A percentile compares a stretch with the other conserved stretches of the same genome.
Conservation (phyloP, 768 basidiomycete genomes). For the Filobasidium floriforme region DNA sequence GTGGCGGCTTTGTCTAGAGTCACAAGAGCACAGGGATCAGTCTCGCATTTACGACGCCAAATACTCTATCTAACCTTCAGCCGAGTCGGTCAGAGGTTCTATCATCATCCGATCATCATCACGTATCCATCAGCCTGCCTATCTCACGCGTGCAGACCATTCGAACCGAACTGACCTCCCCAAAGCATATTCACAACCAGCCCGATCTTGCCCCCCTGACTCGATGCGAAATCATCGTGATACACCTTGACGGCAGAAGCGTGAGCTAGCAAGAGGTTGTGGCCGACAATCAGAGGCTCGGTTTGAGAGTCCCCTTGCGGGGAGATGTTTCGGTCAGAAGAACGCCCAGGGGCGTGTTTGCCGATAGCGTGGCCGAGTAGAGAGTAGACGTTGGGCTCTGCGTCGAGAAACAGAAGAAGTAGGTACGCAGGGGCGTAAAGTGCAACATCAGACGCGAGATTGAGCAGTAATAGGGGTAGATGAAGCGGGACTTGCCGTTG, state of each 20-base stretch:
- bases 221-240: constrained; percentile 23
- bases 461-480: background rate
- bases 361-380: constrained; percentile 8
- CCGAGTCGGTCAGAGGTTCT: too few species aligned
- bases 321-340: constrained; percentile 15
- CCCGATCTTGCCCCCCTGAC: constrained; percentile 31
- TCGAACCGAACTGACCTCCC: too few species aligned
- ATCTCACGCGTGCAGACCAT: too few species aligned
- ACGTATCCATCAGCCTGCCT: too few species aligned
- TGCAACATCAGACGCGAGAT: background rate
- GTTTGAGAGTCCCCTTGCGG: constrained; percentile 18
- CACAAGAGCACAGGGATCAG: constrained; percentile 25
- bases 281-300: constrained; percentile 11
- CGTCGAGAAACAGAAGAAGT: background rate
- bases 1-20: constrained; percentile 26
- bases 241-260: constrained; percentile 34
- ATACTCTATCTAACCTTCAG: too few species aligned
- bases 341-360: constrained; percentile 18
- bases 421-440: too few species aligned
- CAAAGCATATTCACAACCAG: constrained; percentile 29
- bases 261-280: constrained; percentile 30
- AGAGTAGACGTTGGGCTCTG: constrained; percentile 12
- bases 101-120: too few species aligned
- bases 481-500: constrained; percentile 30
- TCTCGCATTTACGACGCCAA: too few species aligned